Base-by-base conservation (phyloP, 2,329 filamentous ascomycete species). In the Alternaria brassicae region DNA sequence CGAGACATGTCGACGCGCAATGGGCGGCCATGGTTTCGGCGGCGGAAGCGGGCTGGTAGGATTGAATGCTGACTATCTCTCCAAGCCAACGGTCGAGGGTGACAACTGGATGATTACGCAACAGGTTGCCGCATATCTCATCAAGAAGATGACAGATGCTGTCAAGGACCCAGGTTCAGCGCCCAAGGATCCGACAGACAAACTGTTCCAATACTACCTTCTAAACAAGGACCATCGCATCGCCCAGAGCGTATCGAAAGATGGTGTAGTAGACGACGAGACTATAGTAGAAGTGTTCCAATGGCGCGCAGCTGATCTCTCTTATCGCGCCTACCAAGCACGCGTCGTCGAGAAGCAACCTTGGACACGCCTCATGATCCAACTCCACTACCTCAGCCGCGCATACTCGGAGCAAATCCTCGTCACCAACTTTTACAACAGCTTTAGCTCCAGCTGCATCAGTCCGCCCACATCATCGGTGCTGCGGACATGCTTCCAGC, bases 81-180 rank as follows among this genome's bases (percentile, higher is more conserved):
- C 82, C 3, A 85, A 85, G 67, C 82, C 82, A 0, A 85, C 83
- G 0, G 84, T 86, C 2, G 83, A 86, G 62, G 83, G 84, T 2
- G 83, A 85, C 66, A 85, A 85, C 56, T 85, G 82, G 82, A 85
- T 85, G 83, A 85, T 85, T 39, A 84, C 82, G 0, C 83, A 85
- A 58, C 83, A 85, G 69, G 81, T 81, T 3, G 81, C 81, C 0
- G 77, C 78, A 23, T 82, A 81, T 58, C 67, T 85, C 23, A 83
- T 85, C 70, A 85, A 85, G 68, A 82, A 82, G 41, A 84, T 84
- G 80, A 70, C 77, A 27, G 67, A 74, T 27, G 78, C 79, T 4
- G 76, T 79, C 5, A 68, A 75, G 7, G 68, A 72, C 12, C 75
- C 77, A n/a, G 70, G 68, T 27, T 30, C 60, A 13, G 54, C 73